Evolutionary conservation across 805 yeast species (phyloP), one percentile per base, ranked within the genome.

Genomic region (Saturnispora gosingensis): DNA sequence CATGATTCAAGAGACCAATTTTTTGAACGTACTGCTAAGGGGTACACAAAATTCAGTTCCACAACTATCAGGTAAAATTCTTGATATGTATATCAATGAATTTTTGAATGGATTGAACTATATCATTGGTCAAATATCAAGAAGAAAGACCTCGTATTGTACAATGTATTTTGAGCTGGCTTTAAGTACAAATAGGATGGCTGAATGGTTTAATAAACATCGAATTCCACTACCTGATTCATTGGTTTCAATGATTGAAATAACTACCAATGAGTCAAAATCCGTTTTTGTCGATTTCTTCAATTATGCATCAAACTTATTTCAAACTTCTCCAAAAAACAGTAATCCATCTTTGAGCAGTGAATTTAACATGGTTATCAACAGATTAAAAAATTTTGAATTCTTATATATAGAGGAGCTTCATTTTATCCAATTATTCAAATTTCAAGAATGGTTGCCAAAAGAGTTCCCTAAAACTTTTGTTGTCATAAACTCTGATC

Each of bases 391-490:
- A 44, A 78, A 79, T 49, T 71, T 87, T 34, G 74, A 85, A 28
- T 88, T 82, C 53, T 82, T 79, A 61, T 72, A 74, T 46, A 72
- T 71, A 13, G 80, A 85, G 16, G 74, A 81, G 24, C 45, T 63
- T 13, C 65, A 67, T 30, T 75, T 81, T 4, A 78, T 88, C 53
- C 67, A 69, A 2, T 70, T 68, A 7, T 71, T 77, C 65, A 69
- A 75, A 25, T 76, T 82, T 10, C 88, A 88, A 2, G 76, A 77
- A 28, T 90, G 97, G 96, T 70, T 90, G 46, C 83, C 85, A 1
- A 58, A 72, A 16, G 75, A 81, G 1, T 74, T 74, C 50, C 91
- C 69, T 70, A 72, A 35, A 81, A 89, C 56, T 78, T 84, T 22
- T 61, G 74, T 48, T 76, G 81, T 9, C 69, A 46, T 52, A 24